Evolutionary conservation across 164 flowering plant genomes (phyloP).

Genomic region (Vitis vinifera): ASM3070453v1 NC_081811.1:26063501-26064000

Average conservation of each 20-base stretch:
- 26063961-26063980: slow-evolving; percentile 81
- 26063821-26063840: slow-evolving; percentile 72
- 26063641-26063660: too few relatives aligned
- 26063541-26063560: too few relatives aligned
- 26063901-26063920: slow-evolving; percentile 79
- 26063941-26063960: slow-evolving; percentile 84
- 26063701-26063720: too few relatives aligned
- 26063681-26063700: not conserved
- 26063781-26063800: slow-evolving; percentile 76
- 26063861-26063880: slow-evolving; percentile 72
- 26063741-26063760: slow-evolving; percentile 78
- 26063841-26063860: slow-evolving; percentile 58
- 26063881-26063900: slow-evolving; percentile 87
- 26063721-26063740: slow-evolving; percentile 10
- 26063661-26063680: slow-evolving; percentile 14
- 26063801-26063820: slow-evolving; percentile 75
- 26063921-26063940: slow-evolving; percentile 79
- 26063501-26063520: too few relatives aligned
- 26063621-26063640: too few relatives aligned
- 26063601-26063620: too few relatives aligned
- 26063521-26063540: too few relatives aligned
- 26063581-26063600: too few relatives aligned
- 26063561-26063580: too few relatives aligned
- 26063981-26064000: slow-evolving; percentile 75
- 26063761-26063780: slow-evolving; percentile 66